These are phyloP conservation scores for Eucalyptus lansdowneana DNA, from an alignment of 345 rosid genomes.

Conservation along the genomic window DNA sequence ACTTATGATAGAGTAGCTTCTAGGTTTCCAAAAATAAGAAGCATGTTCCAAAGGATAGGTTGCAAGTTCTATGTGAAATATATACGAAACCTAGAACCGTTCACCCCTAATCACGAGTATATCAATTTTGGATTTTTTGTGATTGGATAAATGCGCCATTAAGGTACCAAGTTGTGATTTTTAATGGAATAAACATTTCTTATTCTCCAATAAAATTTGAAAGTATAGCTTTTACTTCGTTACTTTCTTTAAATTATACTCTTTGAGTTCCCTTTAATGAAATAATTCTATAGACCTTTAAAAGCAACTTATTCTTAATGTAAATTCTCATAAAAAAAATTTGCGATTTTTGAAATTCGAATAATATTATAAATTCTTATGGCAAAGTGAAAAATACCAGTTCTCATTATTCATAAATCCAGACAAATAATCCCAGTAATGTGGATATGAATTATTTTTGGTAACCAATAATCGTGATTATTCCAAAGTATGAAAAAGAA, in stretches of 20 bases:
- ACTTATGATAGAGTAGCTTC: accelerated
- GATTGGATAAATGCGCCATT: neutral
- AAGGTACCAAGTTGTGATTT: neutral
- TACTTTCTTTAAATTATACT: neutral
- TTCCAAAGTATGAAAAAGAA: neutral
- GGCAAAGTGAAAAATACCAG: neutral
- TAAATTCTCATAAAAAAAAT: neutral
- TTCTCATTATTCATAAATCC: neutral
- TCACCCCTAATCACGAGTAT: too few species aligned
- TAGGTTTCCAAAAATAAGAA: too few species aligned
- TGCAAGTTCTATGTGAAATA: too few species aligned
- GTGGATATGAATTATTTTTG: neutral
- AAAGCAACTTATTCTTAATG: neutral
- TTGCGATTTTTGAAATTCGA: neutral
- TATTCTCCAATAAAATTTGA: neutral
- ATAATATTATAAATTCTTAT: neutral
- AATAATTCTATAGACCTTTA: neutral
- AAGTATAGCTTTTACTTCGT: neutral
- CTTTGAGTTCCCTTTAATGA: neutral
- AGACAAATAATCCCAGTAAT: neutral
- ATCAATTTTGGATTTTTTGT: neutral
- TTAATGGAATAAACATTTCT: neutral
- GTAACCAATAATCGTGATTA: neutral
- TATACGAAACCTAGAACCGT: too few species aligned
- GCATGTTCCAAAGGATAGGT: too few species aligned